Evolutionary conservation across 1,139 yeast genomes (phyloP), one percentile per base, ranked within the genome.

Genomic region (Insectozyma bohioensis): DNA sequence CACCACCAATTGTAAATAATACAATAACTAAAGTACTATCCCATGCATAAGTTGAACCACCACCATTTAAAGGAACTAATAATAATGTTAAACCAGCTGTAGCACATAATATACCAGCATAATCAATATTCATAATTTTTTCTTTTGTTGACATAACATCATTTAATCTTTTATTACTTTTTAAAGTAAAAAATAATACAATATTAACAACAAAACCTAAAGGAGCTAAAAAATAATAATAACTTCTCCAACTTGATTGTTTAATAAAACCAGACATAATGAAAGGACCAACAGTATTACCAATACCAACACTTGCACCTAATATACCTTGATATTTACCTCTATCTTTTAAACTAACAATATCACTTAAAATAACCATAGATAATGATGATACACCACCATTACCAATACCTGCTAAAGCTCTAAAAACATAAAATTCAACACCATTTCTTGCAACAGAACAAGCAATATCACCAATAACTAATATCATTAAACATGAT

Each of bases 221-320:
- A 0, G 78, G 78, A 11, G 72, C 69, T 43, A 72, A 43, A 40
- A 67, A 56, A 47, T 66, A 71, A 45, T 67, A 77, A 39, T 70
- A 66, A 33, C 67, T 61, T 45, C 80, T 64, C 84, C 84, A 78
- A 24, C 63, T 47, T n/a, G 54, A 48, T 28, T 54, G 54, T 24
- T 59, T 51, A 7, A 68, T 61, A 43, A 75, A 72, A 0, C 67
- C 77, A n/a, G 78, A 67, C 52, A 74, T 72, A 12, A 77, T 47
- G 38, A 77, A 71, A 0, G 83, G 82, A 0, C 83, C 83, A 10
- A 72, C 44, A 1, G 75, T 72, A 46, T 72, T 72, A 2, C 83
- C 85, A 6, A 75, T 41, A 0, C 81, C 83, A 16, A 75, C 72
- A 40, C 66, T 61, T 1, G 74, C 52, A 2, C 80, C 81, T 20